Conservation (phyloP, 2,329 filamentous ascomycete genomes). For the Colletotrichum somersetense region DNA sequence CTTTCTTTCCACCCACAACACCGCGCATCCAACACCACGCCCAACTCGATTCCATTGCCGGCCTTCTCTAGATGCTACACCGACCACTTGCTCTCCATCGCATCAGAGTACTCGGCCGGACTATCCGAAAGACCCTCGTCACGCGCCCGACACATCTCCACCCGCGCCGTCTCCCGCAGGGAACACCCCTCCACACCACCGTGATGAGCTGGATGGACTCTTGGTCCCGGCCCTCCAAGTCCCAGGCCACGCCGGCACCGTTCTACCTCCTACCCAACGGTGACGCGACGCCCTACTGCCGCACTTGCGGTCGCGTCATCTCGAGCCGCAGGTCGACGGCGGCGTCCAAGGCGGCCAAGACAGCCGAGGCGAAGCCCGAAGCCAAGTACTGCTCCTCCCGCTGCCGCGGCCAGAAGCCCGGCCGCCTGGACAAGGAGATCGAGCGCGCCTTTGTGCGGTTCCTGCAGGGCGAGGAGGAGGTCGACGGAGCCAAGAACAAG, state of each 20-base stretch:
- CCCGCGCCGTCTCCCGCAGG: background rate
- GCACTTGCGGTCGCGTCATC: conserved; percentile 68
- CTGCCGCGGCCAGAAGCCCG: conserved; percentile 65
- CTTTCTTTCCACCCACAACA: background rate
- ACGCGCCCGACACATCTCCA: too few species aligned
- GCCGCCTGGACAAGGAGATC: conserved; percentile 63
- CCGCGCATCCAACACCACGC: background rate
- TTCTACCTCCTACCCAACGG: conserved; percentile 63
- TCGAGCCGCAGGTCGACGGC: conserved; percentile 51
- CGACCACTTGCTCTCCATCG: background rate
- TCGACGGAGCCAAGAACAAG: conserved; percentile 43
- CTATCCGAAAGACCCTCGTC: background rate
- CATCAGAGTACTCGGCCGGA: background rate
- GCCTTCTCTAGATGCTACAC: background rate
- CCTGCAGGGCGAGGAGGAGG: conserved; percentile 44
- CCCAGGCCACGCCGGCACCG: conserved; percentile 61
- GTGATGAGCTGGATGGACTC: conserved; percentile 59
- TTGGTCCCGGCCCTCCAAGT: conserved; percentile 56
- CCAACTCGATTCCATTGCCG: background rate
- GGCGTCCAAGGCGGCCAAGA: conserved; percentile 47
- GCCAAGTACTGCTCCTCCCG: conserved; percentile 69
- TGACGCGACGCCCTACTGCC: conserved; percentile 66
- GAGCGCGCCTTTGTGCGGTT: conserved; percentile 61
- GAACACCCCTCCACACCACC: background rate
- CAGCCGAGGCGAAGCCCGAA: conserved; percentile 31